Base-by-base conservation (phyloP, 257 asterid genomes). In the Ophiorrhiza pumila region DNA sequence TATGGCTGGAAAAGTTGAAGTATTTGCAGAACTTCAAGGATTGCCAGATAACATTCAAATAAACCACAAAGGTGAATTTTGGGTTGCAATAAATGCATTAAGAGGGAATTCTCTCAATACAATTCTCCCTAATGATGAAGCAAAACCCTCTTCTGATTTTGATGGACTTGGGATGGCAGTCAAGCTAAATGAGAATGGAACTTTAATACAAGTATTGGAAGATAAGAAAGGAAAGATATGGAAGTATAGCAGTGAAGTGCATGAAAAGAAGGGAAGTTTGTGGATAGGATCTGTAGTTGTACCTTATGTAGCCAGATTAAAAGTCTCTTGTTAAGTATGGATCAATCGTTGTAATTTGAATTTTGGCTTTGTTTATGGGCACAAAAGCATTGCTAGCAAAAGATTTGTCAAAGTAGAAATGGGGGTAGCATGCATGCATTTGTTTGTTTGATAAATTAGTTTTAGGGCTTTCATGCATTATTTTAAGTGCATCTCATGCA, bases 241-340 rank as follows among this genome's bases (percentile, higher is more conserved):
- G 96, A 75, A 43, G 68, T 78, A 68, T 55, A 83, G 88, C 23
- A 89, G 97, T 79, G 97, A 91, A 71, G 92, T 89, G 50, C 62
- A 79, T 35, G 92, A 87, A 57, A 63, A 76, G 47, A 43, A 78
- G 63, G 92, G 83, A 39, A 37, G 71, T 69, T 79, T 91, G 75
- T 91, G 97, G 97, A 57, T 91, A 14, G 96, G 95, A 11, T 89
- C 96, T 1, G 95, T 89, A 0, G 74, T 79, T 0, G 72, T 72
- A 68, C 68, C 90, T 18, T 86, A 78, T 45, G 78, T 74, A 53
- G 69, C 84, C n/a, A 82, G 73, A 65, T 71, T 84, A 12, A 76
- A 25, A 12, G 4, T 70, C 35, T 12, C 72, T 1, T 23, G 15
- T 1, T 65, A 66, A 65, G 20, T 6, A 8, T 53, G 31, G 4